Base-by-base conservation (phyloP, 306 rosid species). In the Trifolium subterraneum region DNA sequence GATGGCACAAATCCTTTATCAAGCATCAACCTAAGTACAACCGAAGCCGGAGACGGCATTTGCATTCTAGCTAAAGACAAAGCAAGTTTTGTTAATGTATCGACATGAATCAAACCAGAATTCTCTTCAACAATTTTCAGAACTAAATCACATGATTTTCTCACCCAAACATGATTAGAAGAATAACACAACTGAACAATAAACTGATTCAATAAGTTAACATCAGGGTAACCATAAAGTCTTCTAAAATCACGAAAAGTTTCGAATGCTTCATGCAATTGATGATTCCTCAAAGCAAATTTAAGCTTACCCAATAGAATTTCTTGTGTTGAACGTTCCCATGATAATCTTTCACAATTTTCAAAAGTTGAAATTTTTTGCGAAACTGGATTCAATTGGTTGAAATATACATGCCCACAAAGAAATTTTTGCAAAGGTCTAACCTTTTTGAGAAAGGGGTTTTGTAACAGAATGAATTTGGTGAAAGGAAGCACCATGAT, bases 191-290 rank as follows among this genome's bases (percentile, higher is more conserved):
- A 61, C 48, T 81, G 88, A 74, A 84, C 83, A 31, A 93, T 81
- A 59, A 93, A 79, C 79, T 85, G 77, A 80, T 64, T 81, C 82
- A 89, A 59, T 18, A 91, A 52, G 15, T 75, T 54, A 78, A 72
- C 78, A 35, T 81, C 82, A 10, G 97, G 97, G 74, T 88, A 88
- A n/a, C 97, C 97, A 77, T 91, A 85, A 65, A 87, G 84, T n/a
- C 71, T 83, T 65, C 71, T 87, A 60, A 87, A 91, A 86, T 90
- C 90, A 38, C 56, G 73, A 81, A 89, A 91, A 7, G 74, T 81
- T n/a, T 83, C 88, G 92, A 93, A 89, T 13, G 92, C 92, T 71
- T 91, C 97, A 60, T 75, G 77, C 16, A 84, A 71, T 77, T 81
- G 84, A 42, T 74, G 83, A 72, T 76, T 80, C 73, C 85, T 87